phyloP scores from a whole-genome alignment of 306 rosid genomes.

The Mimosa pudica region DNA sequence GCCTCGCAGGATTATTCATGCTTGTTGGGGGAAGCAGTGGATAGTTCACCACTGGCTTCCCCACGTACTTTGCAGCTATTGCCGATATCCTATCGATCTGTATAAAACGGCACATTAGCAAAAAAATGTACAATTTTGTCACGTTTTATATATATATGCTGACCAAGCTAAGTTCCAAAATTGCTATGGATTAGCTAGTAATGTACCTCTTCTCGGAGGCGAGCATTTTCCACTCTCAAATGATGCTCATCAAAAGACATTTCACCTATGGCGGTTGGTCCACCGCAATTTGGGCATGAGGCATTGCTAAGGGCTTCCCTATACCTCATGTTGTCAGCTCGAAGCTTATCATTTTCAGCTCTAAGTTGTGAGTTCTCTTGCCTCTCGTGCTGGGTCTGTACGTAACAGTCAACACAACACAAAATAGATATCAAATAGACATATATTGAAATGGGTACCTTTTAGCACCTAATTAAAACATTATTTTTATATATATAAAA shows the following conservation, averaged over 20 bases:
- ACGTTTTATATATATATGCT: background rate
- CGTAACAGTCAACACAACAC: background rate
- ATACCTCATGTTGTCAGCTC: constrained; percentile 85
- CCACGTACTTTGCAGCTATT: constrained; percentile 93
- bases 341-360: constrained; percentile 81
- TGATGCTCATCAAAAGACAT: constrained; percentile 99
- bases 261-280: constrained; percentile 92
- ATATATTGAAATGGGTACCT: background rate
- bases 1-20: constrained; percentile 57
- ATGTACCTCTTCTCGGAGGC: constrained; percentile 87
- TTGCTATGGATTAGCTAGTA: background rate
- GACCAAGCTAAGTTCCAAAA: background rate
- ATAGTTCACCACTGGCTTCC: constrained; percentile 82
- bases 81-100: constrained; percentile 92
- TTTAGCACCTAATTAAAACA: background rate
- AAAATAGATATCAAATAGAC: background rate
- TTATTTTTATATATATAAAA: background rate
- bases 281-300: constrained; percentile 95
- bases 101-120: background rate
- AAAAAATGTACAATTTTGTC: background rate
- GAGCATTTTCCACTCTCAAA: constrained; percentile 83
- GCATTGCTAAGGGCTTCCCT: constrained; percentile 96
- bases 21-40: constrained; percentile 70
- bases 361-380: constrained; percentile 85
- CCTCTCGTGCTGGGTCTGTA: constrained; percentile 90